Evolutionary conservation across 192 early-diverging fungal genomes (phyloP), one percentile per base, ranked within the genome.

Genomic region (Geranomyces variabilis): DNA sequence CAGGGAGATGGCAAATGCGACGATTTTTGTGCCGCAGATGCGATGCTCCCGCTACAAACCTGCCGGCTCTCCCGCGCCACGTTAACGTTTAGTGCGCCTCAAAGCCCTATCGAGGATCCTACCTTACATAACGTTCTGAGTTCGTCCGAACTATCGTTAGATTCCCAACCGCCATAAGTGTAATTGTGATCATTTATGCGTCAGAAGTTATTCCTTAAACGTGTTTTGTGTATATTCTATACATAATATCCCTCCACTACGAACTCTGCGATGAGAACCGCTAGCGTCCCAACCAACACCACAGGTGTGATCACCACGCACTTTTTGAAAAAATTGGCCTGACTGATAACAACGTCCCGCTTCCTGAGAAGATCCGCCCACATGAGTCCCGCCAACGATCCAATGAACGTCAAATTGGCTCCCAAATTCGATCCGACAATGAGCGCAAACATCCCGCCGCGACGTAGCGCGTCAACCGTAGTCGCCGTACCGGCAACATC

Each of bases 371-470:
- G 57, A 33, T 75, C 69, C n/a, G n/a, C 41, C 77, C 71, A 82
- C 79, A 80, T 81, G 1, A 94, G 75, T 8, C 93, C 93, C 7
- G 93, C 93, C 65, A 94, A 70, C 48, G 86, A 87, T 22, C 90
- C 92, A 14, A 91, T 79, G 21, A 90, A 79, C 6, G 89, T 88
- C 34, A 93, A 74, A 63, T 92, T 92, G 9, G 90, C 93, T 6
- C 93, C 93, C n/a, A 95, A 65, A 64, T 95, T 93, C 65, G 86
- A 86, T 8, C 92, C 93, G 8, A 91, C 81, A 22, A 93, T 81
- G 41, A 95, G 71, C 13, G 86, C 91, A 82, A 90, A 90, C 55
- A 92, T 60, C 19, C 86, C 86, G 0, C 84, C 92, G 41, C 82
- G 80, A 51, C 78, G 71, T 0, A 84, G 70, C 6, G 53, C 43